Evolutionary conservation across 2,329 filamentous ascomycete genomes (phyloP).

Genomic region (Thielaviopsis musarum): DNA sequence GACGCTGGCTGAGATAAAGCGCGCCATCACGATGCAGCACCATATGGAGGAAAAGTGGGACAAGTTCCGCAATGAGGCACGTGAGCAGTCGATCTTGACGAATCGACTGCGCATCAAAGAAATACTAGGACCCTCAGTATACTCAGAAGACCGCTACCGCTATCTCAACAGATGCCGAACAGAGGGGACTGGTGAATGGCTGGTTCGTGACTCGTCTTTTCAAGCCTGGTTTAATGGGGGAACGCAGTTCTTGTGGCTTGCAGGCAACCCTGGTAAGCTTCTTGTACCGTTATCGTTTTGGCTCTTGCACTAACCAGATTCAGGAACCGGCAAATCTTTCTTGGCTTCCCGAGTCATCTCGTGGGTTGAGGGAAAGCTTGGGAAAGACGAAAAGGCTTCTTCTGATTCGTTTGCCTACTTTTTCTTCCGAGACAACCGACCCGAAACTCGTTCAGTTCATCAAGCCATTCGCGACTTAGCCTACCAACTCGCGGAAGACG

Average conservation of each 20-base stretch:
- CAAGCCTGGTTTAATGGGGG: slow-evolving; percentile 23
- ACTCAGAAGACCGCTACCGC: slow-evolving; percentile 25
- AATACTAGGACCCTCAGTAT: slow-evolving; percentile 26
- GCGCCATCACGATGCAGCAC: slow-evolving; percentile 20
- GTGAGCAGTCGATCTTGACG: slow-evolving; percentile 19
- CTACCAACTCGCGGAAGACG: slow-evolving; percentile 29
- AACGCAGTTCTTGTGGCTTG: slow-evolving; percentile 26
- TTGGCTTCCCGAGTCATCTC: slow-evolving; percentile 27
- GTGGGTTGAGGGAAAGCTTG: slow-evolving; percentile 21
- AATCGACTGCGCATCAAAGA: slow-evolving; percentile 24
- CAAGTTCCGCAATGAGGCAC: slow-evolving; percentile 20
- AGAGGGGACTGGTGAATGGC: slow-evolving; percentile 29
- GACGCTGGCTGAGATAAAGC: slow-evolving; percentile 24
- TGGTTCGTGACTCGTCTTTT: slow-evolving; percentile 24
- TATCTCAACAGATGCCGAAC: slow-evolving; percentile 25
- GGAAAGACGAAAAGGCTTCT: slow-evolving; percentile 15
- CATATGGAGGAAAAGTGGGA: slow-evolving; percentile 22
- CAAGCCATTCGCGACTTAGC: slow-evolving; percentile 29
- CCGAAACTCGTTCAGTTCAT: slow-evolving; percentile 27
- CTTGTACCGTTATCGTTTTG: neutral
- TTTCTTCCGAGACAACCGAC: slow-evolving; percentile 31
- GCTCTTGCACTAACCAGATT: neutral
- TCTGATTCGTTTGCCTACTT: slow-evolving; percentile 25
- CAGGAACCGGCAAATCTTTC: slow-evolving; percentile 29
- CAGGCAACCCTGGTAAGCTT: slow-evolving; percentile 24